Conservation (phyloP, 2,329 filamentous ascomycete species). For the Aspergillus sp. region DNA sequence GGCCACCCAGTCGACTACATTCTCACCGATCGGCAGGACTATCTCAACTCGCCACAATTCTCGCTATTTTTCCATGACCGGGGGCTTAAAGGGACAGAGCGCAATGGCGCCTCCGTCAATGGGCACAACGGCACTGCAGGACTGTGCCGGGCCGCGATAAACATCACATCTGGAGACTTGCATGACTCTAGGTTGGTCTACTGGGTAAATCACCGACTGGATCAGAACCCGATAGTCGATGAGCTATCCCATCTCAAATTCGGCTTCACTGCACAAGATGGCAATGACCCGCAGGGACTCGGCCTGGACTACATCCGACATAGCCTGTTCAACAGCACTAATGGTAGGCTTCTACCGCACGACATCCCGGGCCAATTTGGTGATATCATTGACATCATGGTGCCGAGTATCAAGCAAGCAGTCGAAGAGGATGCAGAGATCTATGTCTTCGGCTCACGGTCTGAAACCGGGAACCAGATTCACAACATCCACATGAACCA, state of each 20-base stretch:
- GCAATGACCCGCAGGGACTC: not conserved
- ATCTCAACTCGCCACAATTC: conserved; percentile 14
- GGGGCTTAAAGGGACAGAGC: not conserved
- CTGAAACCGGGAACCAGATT: conserved; percentile 9
- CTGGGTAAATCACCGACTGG: conserved; percentile 16
- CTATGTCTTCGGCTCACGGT: conserved; percentile 20
- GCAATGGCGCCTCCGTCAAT: not conserved
- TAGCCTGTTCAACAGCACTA: conserved; percentile 15
- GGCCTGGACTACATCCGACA: conserved; percentile 20
- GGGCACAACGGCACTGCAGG: conserved; percentile 11
- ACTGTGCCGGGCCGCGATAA: conserved; percentile 18
- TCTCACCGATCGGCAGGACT: conserved; percentile 10
- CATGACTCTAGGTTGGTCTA: conserved; percentile 20
- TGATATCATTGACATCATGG: conserved; percentile 36
- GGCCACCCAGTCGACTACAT: conserved; percentile 10
- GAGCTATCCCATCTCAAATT: conserved; percentile 6
- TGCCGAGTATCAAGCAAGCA: conserved; percentile 14
- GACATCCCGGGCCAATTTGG: conserved; percentile 18
- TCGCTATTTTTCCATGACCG: conserved; percentile 17
- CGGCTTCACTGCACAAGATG: conserved; percentile 15
- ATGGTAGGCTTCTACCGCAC: conserved; percentile 20
- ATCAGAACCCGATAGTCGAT: conserved; percentile 14
- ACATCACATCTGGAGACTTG: conserved; percentile 17
- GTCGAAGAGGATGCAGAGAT: conserved; percentile 14
- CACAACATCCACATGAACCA: conserved; percentile 26